These are phyloP conservation scores for Candida piceae DNA, from an alignment of 805 yeast genomes.

Conservation along the genomic window DNA sequence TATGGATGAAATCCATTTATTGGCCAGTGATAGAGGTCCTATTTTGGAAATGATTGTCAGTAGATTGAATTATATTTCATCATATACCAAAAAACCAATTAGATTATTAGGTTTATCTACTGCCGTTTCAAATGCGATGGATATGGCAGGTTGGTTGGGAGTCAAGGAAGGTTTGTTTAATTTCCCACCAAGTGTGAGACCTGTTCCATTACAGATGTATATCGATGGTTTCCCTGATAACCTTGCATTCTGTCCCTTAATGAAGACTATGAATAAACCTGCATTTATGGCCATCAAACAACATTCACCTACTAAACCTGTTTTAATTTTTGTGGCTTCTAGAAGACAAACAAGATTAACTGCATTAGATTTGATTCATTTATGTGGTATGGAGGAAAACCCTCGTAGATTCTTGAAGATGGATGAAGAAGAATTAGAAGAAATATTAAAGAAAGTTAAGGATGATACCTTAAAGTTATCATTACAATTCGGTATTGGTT, in stretches of 20 bases:
- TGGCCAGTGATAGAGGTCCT: constrained; percentile 85
- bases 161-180: constrained; percentile 71
- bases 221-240: constrained; percentile 84
- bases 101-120: constrained; percentile 76
- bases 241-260: constrained; percentile 73
- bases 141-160: constrained; percentile 82
- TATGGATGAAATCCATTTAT: constrained; percentile 81
- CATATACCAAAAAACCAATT: constrained; percentile 54
- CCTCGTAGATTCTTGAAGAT: constrained; percentile 67
- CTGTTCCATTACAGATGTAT: constrained; percentile 82
- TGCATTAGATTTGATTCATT: constrained; percentile 69
- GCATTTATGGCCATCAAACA: constrained; percentile 89
- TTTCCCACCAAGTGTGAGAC: constrained; percentile 77
- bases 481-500: constrained; percentile 73
- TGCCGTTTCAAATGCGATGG: constrained; percentile 81
- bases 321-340: constrained; percentile 78
- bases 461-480: constrained; percentile 79
- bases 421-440: constrained; percentile 58
- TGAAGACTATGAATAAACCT: constrained; percentile 87
- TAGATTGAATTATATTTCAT: constrained; percentile 69
- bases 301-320: constrained; percentile 84
- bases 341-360: constrained; percentile 79
- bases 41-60: constrained; percentile 86
- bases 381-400: constrained; percentile 74
- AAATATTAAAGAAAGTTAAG: constrained; percentile 49